Conservation (phyloP, 495 filamentous ascomycete genomes). For the Lichina pygmaea region DNA sequence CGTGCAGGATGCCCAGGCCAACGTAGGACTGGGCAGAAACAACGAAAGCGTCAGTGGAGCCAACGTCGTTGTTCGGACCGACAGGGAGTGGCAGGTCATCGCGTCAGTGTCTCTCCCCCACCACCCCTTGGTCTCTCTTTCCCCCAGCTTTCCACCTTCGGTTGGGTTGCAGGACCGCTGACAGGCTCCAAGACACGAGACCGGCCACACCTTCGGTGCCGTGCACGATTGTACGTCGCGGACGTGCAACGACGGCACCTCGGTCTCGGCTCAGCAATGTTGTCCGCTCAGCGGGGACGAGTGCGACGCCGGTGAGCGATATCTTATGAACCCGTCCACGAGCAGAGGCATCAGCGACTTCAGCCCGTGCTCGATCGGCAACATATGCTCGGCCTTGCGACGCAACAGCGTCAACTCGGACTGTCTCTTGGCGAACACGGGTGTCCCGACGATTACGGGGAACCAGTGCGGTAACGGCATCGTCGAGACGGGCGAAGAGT, state of each 20-base stretch:
- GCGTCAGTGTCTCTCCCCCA: conserved; percentile 22
- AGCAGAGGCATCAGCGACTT: conserved; percentile 42
- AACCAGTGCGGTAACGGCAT: conserved; percentile 91
- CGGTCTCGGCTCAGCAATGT: conserved; percentile 47
- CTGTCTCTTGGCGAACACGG: conserved; percentile 62
- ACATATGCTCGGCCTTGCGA: conserved; percentile 77
- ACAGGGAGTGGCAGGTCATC: conserved; percentile 84
- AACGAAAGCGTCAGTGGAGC: conserved; percentile 51
- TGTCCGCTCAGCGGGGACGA: conserved; percentile 45
- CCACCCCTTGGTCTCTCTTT: not conserved
- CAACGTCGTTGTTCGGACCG: conserved; percentile 70
- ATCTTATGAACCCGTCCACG: conserved; percentile 92
- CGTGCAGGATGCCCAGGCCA: conserved; percentile 15
- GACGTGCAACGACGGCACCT: conserved; percentile 34
- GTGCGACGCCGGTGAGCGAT: conserved; percentile 52
- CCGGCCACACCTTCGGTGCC: conserved; percentile 85
- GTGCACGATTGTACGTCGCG: conserved; percentile 64
- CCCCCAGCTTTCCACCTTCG: not conserved
- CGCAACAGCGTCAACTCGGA: conserved; percentile 47
- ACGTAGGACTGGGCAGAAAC: conserved; percentile 17
- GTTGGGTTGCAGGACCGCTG: not conserved
- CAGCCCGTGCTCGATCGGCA: conserved; percentile 71
- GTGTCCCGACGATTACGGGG: conserved; percentile 62
- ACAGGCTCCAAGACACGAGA: conserved; percentile 32
- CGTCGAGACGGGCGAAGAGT: conserved; percentile 81